phyloP scores from a whole-genome alignment of 176 grass and related monocot species.

The Lolium rigidum region DNA sequence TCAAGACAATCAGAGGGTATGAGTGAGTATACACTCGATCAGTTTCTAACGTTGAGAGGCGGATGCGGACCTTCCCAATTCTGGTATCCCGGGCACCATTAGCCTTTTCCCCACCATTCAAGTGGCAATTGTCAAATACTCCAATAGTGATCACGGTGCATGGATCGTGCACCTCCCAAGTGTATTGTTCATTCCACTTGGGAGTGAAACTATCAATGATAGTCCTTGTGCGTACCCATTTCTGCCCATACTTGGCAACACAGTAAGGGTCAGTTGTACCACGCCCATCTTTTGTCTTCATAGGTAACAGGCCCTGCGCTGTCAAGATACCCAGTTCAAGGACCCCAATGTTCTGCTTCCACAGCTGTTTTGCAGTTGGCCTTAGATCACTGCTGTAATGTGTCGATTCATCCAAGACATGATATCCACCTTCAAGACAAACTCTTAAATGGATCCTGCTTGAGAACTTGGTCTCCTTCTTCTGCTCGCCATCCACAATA shows the following conservation, averaged over 20 bases:
- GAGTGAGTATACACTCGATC: slow-evolving; percentile 73
- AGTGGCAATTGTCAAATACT: slow-evolving; percentile 76
- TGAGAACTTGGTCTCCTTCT: slow-evolving; percentile 67
- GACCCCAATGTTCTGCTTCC: slow-evolving; percentile 71
- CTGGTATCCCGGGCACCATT: slow-evolving; percentile 66
- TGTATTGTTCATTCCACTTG: slow-evolving; percentile 82
- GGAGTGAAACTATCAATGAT: slow-evolving; percentile 69
- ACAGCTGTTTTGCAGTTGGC: slow-evolving; percentile 70
- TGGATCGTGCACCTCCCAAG: slow-evolving; percentile 75
- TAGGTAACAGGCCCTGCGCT: slow-evolving; percentile 62
- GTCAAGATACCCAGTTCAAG: slow-evolving; percentile 72
- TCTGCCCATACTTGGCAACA: slow-evolving; percentile 78
- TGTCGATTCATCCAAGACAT: slow-evolving; percentile 78
- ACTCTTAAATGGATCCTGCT: slow-evolving; percentile 72
- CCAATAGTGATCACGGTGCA: slow-evolving; percentile 75
- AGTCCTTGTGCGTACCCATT: slow-evolving; percentile 78
- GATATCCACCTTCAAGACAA: slow-evolving; percentile 75
- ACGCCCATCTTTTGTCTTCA: slow-evolving; percentile 81
- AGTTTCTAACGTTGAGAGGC: slow-evolving; percentile 72
- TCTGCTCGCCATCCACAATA: slow-evolving; percentile 66
- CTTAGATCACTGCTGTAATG: slow-evolving; percentile 82
- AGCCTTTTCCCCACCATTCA: slow-evolving; percentile 67
- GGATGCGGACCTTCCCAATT: slow-evolving; percentile 75
- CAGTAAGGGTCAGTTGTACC: slow-evolving; percentile 78
- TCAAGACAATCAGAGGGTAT: slow-evolving; percentile 73